Base-by-base conservation (phyloP, 2,329 filamentous ascomycete species). In the Xylariales sp. region DNA sequence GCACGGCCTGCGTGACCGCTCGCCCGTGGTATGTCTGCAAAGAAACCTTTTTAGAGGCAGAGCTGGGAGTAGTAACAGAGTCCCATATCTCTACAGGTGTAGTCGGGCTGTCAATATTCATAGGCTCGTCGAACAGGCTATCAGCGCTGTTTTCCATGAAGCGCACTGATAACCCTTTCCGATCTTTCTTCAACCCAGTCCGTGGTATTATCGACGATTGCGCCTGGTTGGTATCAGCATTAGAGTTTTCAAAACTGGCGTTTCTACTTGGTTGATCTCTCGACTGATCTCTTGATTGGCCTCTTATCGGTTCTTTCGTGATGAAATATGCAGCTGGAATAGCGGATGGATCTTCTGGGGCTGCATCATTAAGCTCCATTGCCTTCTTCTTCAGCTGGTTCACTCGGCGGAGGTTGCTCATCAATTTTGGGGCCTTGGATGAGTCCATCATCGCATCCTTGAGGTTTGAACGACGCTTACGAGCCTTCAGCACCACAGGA, bases 291-390 rank as follows among this genome's bases (percentile, higher is more conserved):
- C 15, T 28, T 5, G 42, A 41, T 10, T 32, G 32, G 34, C 14
- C 27, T 28, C 46, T 27, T 5, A 27, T 32, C 20, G 47, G 43
- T 28, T 53, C 47, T 25, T 46, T 50, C 10, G 38, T 51, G n/a
- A 61, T 42, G 15, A 61, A 39, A 35, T 61, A 59, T 20, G 45
- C 49, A 8, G 48, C 24, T 15, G 59, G 59, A 5, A 61, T 61
- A 2, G 52, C 52, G n/a, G 60, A 60, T 25, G 64, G 46, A 41
- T 65, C 60, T 2, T 64, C 54, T 2, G 68, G 61, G 2, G 57
- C 63, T 16, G 46, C 46, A 21, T 77, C 74, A 32, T 67, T 66
- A 40, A 61, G 65, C 15, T 69, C 66, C 20, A 70, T 68, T 5
- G 58, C 62, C 29, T 57, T 55, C 22, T 72, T 60, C 43, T 71